Percentiles rank a stretch among this genome's conserved stretches.
phyloP scores from a whole-genome alignment of 495 filamentous ascomycete genomes.

The Talaromyces nanjingensis region DNA sequence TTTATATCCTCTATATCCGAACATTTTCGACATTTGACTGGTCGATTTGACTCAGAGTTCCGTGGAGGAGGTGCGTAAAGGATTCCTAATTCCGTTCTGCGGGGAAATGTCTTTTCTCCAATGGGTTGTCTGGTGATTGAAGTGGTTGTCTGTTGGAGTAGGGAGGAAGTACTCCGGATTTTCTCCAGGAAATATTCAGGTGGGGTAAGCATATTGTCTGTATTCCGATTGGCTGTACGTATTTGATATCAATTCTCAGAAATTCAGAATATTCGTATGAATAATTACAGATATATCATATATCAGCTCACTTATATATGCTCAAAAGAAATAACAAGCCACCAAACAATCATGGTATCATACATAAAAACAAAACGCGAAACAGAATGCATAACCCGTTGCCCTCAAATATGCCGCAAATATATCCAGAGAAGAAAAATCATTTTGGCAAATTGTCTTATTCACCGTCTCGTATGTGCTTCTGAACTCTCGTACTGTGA shows the following conservation, averaged over 20 bases:
- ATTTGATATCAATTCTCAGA: background rate
- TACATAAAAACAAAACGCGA: conserved; percentile 3
- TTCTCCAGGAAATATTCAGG: background rate
- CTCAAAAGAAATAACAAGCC: background rate
- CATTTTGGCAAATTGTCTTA: background rate
- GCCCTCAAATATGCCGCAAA: background rate
- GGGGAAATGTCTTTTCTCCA: background rate
- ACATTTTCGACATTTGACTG: background rate
- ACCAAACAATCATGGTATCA: conserved; percentile 7
- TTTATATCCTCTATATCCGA: background rate
- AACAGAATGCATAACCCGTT: conserved; percentile 5
- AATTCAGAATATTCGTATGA: background rate
- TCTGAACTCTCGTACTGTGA: conserved; percentile 16
- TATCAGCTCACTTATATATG: background rate
- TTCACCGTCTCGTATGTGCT: background rate
- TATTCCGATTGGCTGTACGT: background rate
- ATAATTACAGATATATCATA: background rate
- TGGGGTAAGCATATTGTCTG: background rate
- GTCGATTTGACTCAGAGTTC: background rate
- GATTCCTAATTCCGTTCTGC: background rate
- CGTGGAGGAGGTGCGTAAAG: background rate
- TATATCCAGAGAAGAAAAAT: background rate
- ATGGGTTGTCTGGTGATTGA: background rate
- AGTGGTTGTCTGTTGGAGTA: background rate
- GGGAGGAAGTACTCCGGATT: background rate